Evolutionary conservation across 2,329 filamentous ascomycete species (phyloP), one percentile per base, ranked within the genome.

Genomic region (Cryphonectria parasitica): DNA sequence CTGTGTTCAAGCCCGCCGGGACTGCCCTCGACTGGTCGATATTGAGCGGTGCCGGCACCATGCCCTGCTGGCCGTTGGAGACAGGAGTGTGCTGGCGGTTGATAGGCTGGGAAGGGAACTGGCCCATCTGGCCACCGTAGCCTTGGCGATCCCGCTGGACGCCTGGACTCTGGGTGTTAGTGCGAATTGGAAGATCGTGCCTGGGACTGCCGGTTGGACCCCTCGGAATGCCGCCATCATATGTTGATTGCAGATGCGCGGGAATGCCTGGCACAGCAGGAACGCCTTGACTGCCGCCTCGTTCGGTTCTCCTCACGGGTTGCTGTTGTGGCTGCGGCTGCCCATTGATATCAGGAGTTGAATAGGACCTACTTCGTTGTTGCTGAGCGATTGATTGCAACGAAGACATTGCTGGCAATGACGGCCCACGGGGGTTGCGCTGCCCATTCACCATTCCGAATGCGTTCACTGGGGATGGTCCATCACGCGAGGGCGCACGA

Each of bases 291-390:
- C 83, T 86, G 78, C 80, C 85, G 80, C 88, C 87, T 62, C 72
- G 64, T 49, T 73, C 72, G 74, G 85, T 83, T 67, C 83, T 80
- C 77, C 89, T 84, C 73, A 89, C 85, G 77, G 86, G 84, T 69
- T 68, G 71, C 64, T 86, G 86, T 73, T 86, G 86, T 73, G 87
- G 86, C 67, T 90, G 88, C 67, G 87, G 86, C 67, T 90, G 88
- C 67, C 88, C 90, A 74, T 97, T 93, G 75, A 97, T 97, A 79
- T 98, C 95, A 10, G 96, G 95, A 73, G 95, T 98, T 82, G 95
- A 98, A 77, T 97, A 97, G 52, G 95, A 97, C 74, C 96, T 89
- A 82, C 93, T 91, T 74, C 94, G 88, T 77, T 91, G 90, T 73
- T 90, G 83, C 78, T 86, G 81, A 73, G 86, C 83, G 76, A 86